Conservation (phyloP, 352 stramenopile species). For the Pythium biforme region DNA sequence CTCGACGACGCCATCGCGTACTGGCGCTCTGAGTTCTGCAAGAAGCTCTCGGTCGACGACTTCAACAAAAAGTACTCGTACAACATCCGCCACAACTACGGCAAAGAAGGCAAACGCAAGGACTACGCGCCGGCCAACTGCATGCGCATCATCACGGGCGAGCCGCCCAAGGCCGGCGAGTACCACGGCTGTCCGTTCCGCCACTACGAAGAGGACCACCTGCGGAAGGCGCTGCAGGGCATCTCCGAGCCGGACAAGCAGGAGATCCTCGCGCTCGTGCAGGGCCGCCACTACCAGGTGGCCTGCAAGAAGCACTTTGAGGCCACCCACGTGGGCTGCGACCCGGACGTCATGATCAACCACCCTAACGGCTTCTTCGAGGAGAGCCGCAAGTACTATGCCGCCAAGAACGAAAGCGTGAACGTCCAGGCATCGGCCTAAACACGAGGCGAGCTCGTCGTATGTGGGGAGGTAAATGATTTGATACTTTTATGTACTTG, state of each 20-base stretch:
- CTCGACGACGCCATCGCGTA: slow-evolving; percentile 96
- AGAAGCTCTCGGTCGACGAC: slow-evolving; percentile 95
- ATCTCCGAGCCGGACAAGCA: slow-evolving; percentile 85
- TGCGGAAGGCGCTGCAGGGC: slow-evolving; percentile 87
- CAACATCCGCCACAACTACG: slow-evolving; percentile 99
- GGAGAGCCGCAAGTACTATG: slow-evolving; percentile 93
- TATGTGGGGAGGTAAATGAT: not conserved
- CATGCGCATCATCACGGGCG: slow-evolving; percentile 97
- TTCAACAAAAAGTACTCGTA: slow-evolving; percentile 99
- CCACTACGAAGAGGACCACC: slow-evolving; percentile 93
- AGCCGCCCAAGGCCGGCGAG: slow-evolving; percentile 91
- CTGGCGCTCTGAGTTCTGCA: slow-evolving; percentile 94
- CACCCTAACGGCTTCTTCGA: slow-evolving; percentile 99
- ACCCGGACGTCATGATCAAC: slow-evolving; percentile 94
- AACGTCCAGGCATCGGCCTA: slow-evolving; percentile 40
- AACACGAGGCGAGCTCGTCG: not conserved
- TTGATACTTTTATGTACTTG: slow-evolving; percentile 26
- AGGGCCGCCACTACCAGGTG: slow-evolving; percentile 96
- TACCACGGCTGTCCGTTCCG: slow-evolving; percentile 99
- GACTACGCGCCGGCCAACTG: slow-evolving; percentile 97
- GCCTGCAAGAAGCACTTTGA: slow-evolving; percentile 98
- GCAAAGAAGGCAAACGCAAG: slow-evolving; percentile 98
- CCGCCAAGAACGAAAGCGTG: slow-evolving; percentile 71
- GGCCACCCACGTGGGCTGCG: slow-evolving; percentile 83
- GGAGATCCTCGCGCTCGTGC: slow-evolving; percentile 90